Evolutionary conservation across 345 rosid genomes (phyloP).

Genomic region (Angophora floribunda): DNA sequence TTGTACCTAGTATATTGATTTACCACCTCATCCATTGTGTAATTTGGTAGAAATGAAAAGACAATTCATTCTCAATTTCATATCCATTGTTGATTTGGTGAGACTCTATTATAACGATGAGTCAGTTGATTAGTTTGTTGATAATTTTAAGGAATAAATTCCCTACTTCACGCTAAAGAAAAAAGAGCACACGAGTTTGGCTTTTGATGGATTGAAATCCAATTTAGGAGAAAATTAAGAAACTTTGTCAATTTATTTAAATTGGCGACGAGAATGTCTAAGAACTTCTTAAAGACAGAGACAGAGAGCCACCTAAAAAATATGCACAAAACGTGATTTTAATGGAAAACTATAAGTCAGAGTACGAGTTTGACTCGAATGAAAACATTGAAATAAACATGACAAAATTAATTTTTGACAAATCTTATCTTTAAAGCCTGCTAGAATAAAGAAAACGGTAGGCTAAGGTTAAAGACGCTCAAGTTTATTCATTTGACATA

Average conservation of each 20-base stretch:
- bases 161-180: background rate
- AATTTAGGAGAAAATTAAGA: no score
- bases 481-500: no score
- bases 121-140: background rate
- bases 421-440: background rate
- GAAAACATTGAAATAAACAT: no score
- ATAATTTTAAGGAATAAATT: no score
- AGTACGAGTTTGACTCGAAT: background rate
- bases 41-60: background rate
- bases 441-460: no score
- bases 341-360: background rate
- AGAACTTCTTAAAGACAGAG: background rate
- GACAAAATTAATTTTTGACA: background rate
- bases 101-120: no score
- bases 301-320: background rate
- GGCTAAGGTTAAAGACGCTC: no score
- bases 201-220: background rate
- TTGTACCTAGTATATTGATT: no score
- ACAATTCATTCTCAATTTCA: no score
- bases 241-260: background rate
- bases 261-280: background rate
- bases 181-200: background rate
- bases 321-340: background rate
- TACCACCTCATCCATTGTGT: background rate
- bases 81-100: no score